Percentiles rank a stretch among this genome's conserved stretches.
Conservation (phyloP, 139 green algal species). For the Haematococcus lacustris region DNA sequence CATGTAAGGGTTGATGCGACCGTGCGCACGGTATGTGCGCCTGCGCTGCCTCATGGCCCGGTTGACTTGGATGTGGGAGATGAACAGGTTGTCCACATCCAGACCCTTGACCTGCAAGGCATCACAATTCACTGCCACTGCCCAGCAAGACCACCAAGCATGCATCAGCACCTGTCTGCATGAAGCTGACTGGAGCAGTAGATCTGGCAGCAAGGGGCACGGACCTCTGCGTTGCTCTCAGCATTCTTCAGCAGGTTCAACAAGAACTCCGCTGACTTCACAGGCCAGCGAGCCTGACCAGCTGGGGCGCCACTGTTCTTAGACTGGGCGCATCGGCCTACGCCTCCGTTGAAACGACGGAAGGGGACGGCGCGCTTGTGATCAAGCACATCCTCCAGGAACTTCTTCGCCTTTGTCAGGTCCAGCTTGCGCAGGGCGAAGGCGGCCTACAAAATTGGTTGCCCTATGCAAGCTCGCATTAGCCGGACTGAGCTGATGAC, state of each 20-base stretch:
- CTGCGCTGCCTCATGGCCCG: conserved; percentile 88
- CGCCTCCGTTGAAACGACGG: conserved; percentile 86
- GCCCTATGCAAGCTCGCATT: too few relatives aligned
- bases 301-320: conserved; percentile 76
- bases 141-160: too few relatives aligned
- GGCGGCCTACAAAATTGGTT: conserved; percentile 63
- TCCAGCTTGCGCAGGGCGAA: conserved; percentile 77
- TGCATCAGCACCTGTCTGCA: too few relatives aligned
- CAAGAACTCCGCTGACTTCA: conserved; percentile 91
- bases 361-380: conserved; percentile 94
- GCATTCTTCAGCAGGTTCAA: conserved; percentile 97
- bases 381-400: conserved; percentile 90
- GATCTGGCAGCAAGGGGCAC: too few relatives aligned
- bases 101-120: conserved; percentile 90
- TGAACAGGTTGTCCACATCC: conserved; percentile 82
- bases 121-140: too few relatives aligned
- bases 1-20: conserved; percentile 98
- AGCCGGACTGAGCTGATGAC: too few relatives aligned
- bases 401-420: conserved; percentile 90
- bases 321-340: conserved; percentile 74
- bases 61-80: conserved; percentile 98
- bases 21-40: conserved; percentile 97
- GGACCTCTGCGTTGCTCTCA: conserved; percentile 94
- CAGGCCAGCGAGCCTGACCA: conserved; percentile 92
- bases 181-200: too few relatives aligned